Evolutionary conservation across 1,139 yeast species (phyloP).

Genomic region (Tardiomyces digboiensis): DNA sequence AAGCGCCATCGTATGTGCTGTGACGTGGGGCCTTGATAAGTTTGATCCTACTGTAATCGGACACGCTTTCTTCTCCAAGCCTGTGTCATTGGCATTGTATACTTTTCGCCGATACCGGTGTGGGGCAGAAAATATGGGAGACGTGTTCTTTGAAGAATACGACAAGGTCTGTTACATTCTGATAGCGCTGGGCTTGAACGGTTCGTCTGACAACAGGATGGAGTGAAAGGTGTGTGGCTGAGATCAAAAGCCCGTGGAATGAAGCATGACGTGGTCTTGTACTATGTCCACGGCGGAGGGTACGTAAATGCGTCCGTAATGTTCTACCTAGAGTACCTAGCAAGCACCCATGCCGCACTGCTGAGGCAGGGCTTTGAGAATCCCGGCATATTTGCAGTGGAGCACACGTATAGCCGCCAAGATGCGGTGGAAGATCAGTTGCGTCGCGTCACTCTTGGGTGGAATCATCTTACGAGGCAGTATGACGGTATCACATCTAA

Average conservation of each 20-base stretch:
- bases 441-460: constrained; percentile 14
- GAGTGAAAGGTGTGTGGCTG: constrained; percentile 28
- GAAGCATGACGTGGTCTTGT: constrained; percentile 27
- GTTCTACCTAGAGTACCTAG: constrained; percentile 31
- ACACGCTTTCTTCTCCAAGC: constrained; percentile 13
- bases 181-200: background rate
- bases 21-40: background rate
- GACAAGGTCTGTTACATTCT: constrained; percentile 7
- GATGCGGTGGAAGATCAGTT: constrained; percentile 2
- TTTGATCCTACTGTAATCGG: constrained; percentile 3
- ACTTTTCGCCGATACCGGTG: constrained; percentile 17
- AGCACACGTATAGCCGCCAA: constrained; percentile 17
- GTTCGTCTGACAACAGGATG: constrained; percentile 6
- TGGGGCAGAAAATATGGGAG: constrained; percentile 21
- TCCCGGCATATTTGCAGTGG: constrained; percentile 32
- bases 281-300: constrained; percentile 31
- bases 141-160: constrained; percentile 10
- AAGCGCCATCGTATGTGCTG: background rate
- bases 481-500: constrained; percentile 17
- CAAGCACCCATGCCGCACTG: constrained; percentile 27
- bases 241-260: constrained; percentile 22
- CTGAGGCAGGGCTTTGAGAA: constrained; percentile 33
- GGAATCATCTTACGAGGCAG: constrained; percentile 22
- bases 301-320: constrained; percentile 17
- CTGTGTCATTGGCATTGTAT: constrained; percentile 15